phyloP scores from a whole-genome alignment of 495 filamentous ascomycete genomes.

The Podospora didyma region DNA sequence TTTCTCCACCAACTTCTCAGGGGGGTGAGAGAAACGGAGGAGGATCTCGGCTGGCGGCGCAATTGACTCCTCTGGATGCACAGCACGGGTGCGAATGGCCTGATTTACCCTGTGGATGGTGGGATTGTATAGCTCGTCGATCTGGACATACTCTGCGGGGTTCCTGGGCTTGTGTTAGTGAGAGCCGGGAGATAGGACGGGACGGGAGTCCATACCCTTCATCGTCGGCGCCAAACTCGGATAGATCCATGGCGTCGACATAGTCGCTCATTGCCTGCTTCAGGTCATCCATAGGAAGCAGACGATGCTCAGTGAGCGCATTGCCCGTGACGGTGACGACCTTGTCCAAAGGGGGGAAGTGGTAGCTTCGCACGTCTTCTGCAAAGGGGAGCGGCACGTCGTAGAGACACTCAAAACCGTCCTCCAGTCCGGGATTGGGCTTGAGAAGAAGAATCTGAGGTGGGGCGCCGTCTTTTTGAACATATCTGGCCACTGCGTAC shows the following conservation, averaged over 20 bases:
- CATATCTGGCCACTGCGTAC: slow-evolving; percentile 84
- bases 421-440: slow-evolving; percentile 72
- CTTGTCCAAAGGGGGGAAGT: slow-evolving; percentile 84
- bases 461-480: slow-evolving; percentile 72
- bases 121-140: slow-evolving; percentile 90
- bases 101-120: slow-evolving; percentile 84
- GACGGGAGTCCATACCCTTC: slow-evolving; percentile 54
- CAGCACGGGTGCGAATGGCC: slow-evolving; percentile 75
- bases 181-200: not conserved
- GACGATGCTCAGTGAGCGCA: slow-evolving; percentile 74
- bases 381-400: slow-evolving; percentile 92
- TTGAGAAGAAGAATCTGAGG: slow-evolving; percentile 79
- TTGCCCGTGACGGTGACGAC: slow-evolving; percentile 90
- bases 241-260: slow-evolving; percentile 91
- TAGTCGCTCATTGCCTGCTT: slow-evolving; percentile 80
- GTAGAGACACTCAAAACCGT: slow-evolving; percentile 80
- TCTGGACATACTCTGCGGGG: slow-evolving; percentile 63
- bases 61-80: slow-evolving; percentile 65
- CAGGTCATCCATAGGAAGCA: slow-evolving; percentile 74
- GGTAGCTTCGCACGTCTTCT: slow-evolving; percentile 85
- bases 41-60: slow-evolving; percentile 64
- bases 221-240: slow-evolving; percentile 52
- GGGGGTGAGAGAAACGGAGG: slow-evolving; percentile 69
- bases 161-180: slow-evolving; percentile 49
- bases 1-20: slow-evolving; percentile 57